These are phyloP conservation scores for Leccinum glutinopallens DNA, from an alignment of 1,284 basidiomycete species.

Conservation along the genomic window DNA sequence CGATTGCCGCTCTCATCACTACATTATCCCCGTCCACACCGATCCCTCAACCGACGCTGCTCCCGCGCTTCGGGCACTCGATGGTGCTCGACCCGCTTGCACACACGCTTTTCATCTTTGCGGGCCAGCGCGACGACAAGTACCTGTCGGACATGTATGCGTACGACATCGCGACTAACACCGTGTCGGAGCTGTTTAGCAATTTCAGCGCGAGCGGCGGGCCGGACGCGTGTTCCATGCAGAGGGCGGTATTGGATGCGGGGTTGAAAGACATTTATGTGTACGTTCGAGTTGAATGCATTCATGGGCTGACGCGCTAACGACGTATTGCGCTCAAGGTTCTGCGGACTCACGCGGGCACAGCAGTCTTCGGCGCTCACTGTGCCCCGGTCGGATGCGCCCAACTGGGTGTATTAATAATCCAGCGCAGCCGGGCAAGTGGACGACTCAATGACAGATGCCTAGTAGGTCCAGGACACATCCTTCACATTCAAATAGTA, in stretches of 20 bases:
- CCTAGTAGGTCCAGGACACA: too few relatives aligned
- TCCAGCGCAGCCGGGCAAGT: constrained; percentile 55
- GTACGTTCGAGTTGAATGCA: constrained; percentile 45
- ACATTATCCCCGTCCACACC: constrained; percentile 20
- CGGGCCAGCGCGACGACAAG: constrained; percentile 65
- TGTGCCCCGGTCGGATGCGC: constrained; percentile 48
- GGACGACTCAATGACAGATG: constrained; percentile 40
- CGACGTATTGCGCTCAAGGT: constrained; percentile 38
- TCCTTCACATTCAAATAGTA: too few relatives aligned
- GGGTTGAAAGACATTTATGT: constrained; percentile 68
- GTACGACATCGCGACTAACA: constrained; percentile 61
- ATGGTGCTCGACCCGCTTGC: constrained; percentile 70
- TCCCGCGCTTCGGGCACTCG: constrained; percentile 71
- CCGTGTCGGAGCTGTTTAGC: constrained; percentile 60
- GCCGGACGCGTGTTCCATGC: constrained; percentile 69
- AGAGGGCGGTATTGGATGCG: constrained; percentile 68
- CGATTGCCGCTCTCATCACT: not conserved
- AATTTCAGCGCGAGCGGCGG: constrained; percentile 60
- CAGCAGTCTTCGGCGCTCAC: constrained; percentile 44
- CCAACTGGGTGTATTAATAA: constrained; percentile 66
- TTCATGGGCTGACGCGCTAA: constrained; percentile 1
- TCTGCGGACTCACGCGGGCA: constrained; percentile 57
- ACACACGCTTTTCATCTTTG: constrained; percentile 67
- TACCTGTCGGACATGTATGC: constrained; percentile 72
- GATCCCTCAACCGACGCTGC: constrained; percentile 42